Percentiles rank a stretch among this genome's conserved stretches.
These are phyloP conservation scores for Secale cereale DNA, from an alignment of 176 grass and related monocot genomes.

Conservation along the genomic window DNA sequence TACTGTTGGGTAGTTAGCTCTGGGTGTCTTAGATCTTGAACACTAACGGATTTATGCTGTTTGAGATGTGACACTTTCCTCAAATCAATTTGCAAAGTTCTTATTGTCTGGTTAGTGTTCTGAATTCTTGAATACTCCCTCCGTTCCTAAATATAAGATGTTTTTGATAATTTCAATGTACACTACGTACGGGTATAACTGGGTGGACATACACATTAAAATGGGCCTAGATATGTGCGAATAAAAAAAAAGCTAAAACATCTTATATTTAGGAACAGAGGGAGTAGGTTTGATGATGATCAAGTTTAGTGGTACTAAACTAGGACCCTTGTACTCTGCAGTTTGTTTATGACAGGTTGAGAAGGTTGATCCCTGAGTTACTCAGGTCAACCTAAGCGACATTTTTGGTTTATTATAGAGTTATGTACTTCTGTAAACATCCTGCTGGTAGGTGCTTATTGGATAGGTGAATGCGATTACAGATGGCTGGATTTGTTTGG, in stretches of 20 bases:
- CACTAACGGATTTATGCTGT: not conserved
- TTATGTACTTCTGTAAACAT: not conserved
- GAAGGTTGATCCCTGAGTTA: not conserved
- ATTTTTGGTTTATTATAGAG: not conserved
- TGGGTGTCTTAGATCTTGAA: not conserved
- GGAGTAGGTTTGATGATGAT: not conserved
- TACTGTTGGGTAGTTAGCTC: not conserved
- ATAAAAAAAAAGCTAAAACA: too few relatives aligned
- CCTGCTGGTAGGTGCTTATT: not conserved
- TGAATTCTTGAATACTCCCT: not conserved
- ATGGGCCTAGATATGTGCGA: too few relatives aligned
- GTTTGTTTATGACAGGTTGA: not conserved
- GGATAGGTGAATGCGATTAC: not conserved
- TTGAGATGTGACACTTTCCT: not conserved
- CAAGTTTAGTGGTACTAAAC: not conserved
- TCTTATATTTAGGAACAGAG: too few relatives aligned
- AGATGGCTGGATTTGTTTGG: too few relatives aligned
- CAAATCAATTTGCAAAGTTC: not conserved
- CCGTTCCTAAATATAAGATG: too few relatives aligned
- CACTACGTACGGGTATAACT: too few relatives aligned
- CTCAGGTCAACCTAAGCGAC: not conserved
- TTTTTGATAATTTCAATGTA: too few relatives aligned
- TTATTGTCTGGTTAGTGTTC: not conserved
- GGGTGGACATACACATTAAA: too few relatives aligned
- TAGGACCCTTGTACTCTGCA: not conserved